A percentile compares a stretch with the other conserved stretches of the same genome.
phyloP scores from a whole-genome alignment of 805 yeast species.

The Kurtzmaniella cleridarum region DNA sequence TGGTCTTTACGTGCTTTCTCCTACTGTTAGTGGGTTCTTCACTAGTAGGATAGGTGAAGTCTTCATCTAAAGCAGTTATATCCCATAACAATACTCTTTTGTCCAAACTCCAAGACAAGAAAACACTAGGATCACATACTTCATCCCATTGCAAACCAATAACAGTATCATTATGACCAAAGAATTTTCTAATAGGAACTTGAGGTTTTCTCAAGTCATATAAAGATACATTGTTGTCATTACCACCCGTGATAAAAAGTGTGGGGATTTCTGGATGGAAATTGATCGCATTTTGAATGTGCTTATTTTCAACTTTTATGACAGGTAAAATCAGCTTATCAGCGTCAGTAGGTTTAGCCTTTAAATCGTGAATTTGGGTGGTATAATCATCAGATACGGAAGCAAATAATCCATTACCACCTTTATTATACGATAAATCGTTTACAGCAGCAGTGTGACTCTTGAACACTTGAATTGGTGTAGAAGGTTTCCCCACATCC shows the following conservation, averaged over 20 bases:
- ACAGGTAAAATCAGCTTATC: slow-evolving; percentile 27
- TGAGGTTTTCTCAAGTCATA: slow-evolving; percentile 70
- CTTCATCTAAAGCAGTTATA: slow-evolving; percentile 51
- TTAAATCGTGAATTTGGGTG: slow-evolving; percentile 56
- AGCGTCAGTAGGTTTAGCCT: slow-evolving; percentile 24
- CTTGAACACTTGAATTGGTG: slow-evolving; percentile 46
- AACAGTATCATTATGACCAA: slow-evolving; percentile 53
- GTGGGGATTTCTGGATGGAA: slow-evolving; percentile 54
- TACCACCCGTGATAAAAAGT: slow-evolving; percentile 70
- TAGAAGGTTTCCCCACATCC: slow-evolving; percentile 44
- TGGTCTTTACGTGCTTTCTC: slow-evolving; percentile 48
- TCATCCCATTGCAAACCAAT: slow-evolving; percentile 48
- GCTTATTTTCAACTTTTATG: slow-evolving; percentile 40
- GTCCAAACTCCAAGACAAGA: slow-evolving; percentile 60
- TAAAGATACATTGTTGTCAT: slow-evolving; percentile 65
- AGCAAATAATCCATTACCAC: slow-evolving; percentile 46
- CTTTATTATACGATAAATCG: slow-evolving; percentile 57
- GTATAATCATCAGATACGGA: slow-evolving; percentile 67
- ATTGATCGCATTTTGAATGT: slow-evolving; percentile 62
- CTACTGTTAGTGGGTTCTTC: slow-evolving; percentile 15
- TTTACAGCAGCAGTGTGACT: slow-evolving; percentile 57
- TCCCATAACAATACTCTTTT: slow-evolving; percentile 76
- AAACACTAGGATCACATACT: slow-evolving; percentile 46
- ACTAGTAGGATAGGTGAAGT: slow-evolving; percentile 32
- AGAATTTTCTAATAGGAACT: slow-evolving; percentile 56